Evolutionary conservation across 75 land plant species (phyloP), one percentile per base, ranked within the genome.

Genomic region (Pinus tabuliformis): DNA sequence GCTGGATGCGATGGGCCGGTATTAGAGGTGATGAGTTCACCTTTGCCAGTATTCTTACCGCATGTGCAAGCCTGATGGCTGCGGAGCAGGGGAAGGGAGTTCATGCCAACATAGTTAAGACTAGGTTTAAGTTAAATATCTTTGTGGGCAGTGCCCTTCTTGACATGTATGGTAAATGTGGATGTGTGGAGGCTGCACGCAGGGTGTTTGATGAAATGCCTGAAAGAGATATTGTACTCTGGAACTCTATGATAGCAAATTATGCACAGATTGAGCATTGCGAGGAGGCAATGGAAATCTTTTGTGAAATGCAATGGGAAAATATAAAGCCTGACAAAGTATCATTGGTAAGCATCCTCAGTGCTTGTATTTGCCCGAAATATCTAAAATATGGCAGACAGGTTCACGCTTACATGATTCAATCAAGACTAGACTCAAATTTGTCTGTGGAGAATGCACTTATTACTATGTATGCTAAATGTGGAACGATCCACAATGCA

Each of bases 91-190:
- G 88, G 59, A 85, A 79, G 63, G 79, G 76, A 76, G 73, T 89
- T 56, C 90, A 89, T 72, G 83, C 61, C 20, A 70, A 58, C 62
- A 59, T 85, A 21, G 75, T 58, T 75, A 62, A 79, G 56, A 42
- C 52, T 56, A 77, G 62, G 36, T 56, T 26, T 18, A 79, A 74
- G 18, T 65, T 37, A 11, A 80, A 73, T 77, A 39, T 26, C 26
- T 54, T 45, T 66, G 76, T 85, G 21, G 76, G 58, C 22, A 88
- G 81, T 62, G 39, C 83, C 30, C 70, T 88, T 62, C 62, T 88
- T 13, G 78, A 79, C 81, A 70, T 88, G 78, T 88, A 88, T 80
- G 83, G 83, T 11, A 88, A 85, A 76, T 83, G 85, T 82, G 81
- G 87, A 20, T 24, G 64, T 45, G 49, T 83, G 49, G 36, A 7